A percentile compares a stretch with the other conserved stretches of the same genome.
phyloP scores from a whole-genome alignment of 2,329 filamentous ascomycete species.

The Colletotrichum higginsianum region DNA sequence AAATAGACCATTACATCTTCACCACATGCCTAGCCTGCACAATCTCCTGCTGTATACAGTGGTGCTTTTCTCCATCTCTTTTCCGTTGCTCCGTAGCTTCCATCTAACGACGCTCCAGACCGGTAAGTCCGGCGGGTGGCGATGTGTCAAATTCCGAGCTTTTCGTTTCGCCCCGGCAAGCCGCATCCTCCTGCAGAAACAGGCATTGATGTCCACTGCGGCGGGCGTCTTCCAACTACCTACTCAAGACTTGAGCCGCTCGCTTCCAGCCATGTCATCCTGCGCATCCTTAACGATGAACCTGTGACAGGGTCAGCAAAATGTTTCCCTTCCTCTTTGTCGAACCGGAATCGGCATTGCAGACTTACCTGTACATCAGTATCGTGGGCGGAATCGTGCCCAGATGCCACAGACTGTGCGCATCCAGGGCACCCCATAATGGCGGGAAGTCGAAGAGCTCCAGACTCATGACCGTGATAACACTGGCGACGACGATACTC shows the following conservation, averaged over 20 bases:
- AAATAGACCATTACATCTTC: constrained; percentile 33
- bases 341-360: background rate
- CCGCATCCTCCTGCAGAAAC: background rate
- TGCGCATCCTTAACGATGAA: constrained; percentile 90
- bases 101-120: background rate
- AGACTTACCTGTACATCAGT: constrained; percentile 93
- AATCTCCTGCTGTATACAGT: background rate
- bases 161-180: background rate
- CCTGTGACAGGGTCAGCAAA: constrained; percentile 60
- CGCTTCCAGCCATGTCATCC: constrained; percentile 80
- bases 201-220: no score
- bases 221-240: no score
- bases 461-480: constrained; percentile 93
- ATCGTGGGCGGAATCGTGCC: constrained; percentile 90
- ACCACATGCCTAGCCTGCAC: background rate
- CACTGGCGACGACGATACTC: constrained; percentile 90
- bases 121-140: background rate
- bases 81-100: background rate
- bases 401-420: constrained; percentile 95
- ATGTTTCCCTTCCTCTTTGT: background rate
- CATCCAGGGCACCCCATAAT: constrained; percentile 85
- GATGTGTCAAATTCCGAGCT: background rate
- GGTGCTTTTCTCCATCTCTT: background rate
- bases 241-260: constrained; percentile 78
- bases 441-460: constrained; percentile 96